phyloP scores from a whole-genome alignment of 2,329 filamentous ascomycete species.

The Botrytis elliptica region DNA sequence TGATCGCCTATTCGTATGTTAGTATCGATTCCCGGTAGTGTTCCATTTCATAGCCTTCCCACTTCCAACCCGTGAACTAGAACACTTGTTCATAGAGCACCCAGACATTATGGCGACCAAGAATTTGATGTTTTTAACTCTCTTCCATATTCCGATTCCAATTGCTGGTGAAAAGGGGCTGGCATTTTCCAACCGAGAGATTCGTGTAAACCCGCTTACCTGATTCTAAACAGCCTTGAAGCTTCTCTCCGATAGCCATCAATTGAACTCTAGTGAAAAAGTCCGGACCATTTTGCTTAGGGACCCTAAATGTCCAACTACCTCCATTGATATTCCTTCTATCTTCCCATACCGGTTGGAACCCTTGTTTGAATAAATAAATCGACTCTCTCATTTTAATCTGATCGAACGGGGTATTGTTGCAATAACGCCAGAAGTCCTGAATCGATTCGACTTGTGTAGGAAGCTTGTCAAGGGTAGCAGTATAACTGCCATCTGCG shows the following conservation, averaged over 20 bases:
- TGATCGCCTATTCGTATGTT: slow-evolving; percentile 62
- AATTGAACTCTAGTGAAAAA: slow-evolving; percentile 82
- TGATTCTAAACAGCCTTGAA: slow-evolving; percentile 70
- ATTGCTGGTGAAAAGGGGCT: neutral
- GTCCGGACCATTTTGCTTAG: slow-evolving; percentile 68
- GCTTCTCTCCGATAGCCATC: slow-evolving; percentile 77
- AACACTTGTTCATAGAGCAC: neutral
- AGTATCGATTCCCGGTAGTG: slow-evolving; percentile 17
- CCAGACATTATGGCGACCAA: neutral
- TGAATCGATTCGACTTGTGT: slow-evolving; percentile 73
- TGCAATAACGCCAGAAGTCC: slow-evolving; percentile 82
- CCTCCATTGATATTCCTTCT: slow-evolving; percentile 82
- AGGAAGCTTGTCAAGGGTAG: slow-evolving; percentile 58
- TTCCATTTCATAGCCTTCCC: neutral
- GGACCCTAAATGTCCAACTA: slow-evolving; percentile 88
- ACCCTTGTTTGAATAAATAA: slow-evolving; percentile 77
- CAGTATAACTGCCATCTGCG: slow-evolving; percentile 38
- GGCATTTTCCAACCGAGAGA: neutral
- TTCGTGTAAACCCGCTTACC: slow-evolving; percentile 48
- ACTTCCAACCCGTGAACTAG: neutral
- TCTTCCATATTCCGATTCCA: neutral
- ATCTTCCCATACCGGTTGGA: slow-evolving; percentile 80
- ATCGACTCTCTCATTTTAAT: slow-evolving; percentile 76
- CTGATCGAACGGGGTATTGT: slow-evolving; percentile 74
- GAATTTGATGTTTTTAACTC: neutral